Base-by-base conservation (phyloP, 2,329 filamentous ascomycete species). In the Hymenoscyphus repandus region DNA sequence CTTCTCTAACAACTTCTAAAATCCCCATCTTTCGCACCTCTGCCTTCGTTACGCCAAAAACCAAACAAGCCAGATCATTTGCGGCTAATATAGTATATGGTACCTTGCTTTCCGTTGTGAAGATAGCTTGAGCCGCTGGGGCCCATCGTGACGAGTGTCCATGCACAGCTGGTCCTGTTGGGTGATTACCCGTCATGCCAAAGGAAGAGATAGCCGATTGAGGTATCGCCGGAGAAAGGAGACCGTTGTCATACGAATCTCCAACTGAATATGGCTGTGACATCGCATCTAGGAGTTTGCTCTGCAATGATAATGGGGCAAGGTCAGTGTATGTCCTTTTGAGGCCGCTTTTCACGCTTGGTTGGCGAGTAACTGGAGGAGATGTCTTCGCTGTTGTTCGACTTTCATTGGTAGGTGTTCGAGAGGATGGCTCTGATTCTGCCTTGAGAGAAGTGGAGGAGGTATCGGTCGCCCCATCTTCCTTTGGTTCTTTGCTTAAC, bases 21-120 rank as follows among this genome's bases (percentile, higher is more conserved):
- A 99, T 97, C 43, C 93, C 92, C 74, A 97, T 83, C 66, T 90
- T 96, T 49, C 90, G 83, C 20, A 99, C 88, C 69, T 99, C 93
- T 4, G 89, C 88, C 64, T 90, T 89, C n/a, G 91, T 96, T 9
- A 99, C 90, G n/a, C 93, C 93, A 71, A 97, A 99, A n/a, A 97
- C 86, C 39, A 99, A 76, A 69, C 93, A 99, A 15, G 93, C 93
- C 44, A 99, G 76, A 66, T 99, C 93, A 66, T 99, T 99, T 45
- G 93, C 93, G 2, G 93, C 89, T 47, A 96, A 80, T 53, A 99
- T 96, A 1, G 92, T 99, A 88, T 90, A 99, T 2, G 92, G 93
- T 7, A 89, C 80, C 57, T 86, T 83, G 12, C 88, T 79, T 68
- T 95, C 89, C n/a, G 93, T 99, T 6, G 92, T 95, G 67, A 99